These are phyloP conservation scores for Paecilomyces variotii DNA, from an alignment of 2,329 filamentous ascomycete genomes.

Conservation along the genomic window DNA sequence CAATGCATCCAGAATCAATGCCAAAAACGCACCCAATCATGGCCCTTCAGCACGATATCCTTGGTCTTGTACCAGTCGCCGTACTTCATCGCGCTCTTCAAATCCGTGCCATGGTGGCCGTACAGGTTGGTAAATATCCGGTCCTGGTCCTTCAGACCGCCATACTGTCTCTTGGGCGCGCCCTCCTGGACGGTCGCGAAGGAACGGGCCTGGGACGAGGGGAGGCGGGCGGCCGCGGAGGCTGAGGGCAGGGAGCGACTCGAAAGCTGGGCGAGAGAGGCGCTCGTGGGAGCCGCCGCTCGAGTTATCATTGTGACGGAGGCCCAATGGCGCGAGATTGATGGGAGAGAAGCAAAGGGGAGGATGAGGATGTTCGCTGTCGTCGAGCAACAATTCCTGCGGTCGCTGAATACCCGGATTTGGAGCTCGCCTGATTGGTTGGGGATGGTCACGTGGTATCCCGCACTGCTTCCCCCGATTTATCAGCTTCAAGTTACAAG, in stretches of 20 bases:
- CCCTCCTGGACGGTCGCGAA: slow-evolving; percentile 77
- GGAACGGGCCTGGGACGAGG: slow-evolving; percentile 43
- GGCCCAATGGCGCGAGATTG: slow-evolving; percentile 13
- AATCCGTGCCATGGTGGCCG: slow-evolving; percentile 79
- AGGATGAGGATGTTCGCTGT: slow-evolving; percentile 5
- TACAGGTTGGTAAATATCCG: slow-evolving; percentile 99
- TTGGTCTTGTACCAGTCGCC: slow-evolving; percentile 99
- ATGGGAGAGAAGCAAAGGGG: slow-evolving; percentile 12
- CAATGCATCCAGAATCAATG: not conserved
- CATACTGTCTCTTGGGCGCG: slow-evolving; percentile 58
- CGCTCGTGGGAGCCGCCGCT: slow-evolving; percentile 37
- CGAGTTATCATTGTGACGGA: slow-evolving; percentile 38
- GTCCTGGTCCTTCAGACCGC: slow-evolving; percentile 90
- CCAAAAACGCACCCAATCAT: slow-evolving; percentile 64
- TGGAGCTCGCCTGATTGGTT: slow-evolving; percentile 29
- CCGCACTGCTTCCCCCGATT: not conserved
- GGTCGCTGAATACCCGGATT: slow-evolving; percentile 34
- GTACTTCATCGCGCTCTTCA: slow-evolving; percentile 94
- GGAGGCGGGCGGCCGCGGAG: slow-evolving; percentile 22
- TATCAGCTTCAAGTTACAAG: not conserved
- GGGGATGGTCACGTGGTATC: slow-evolving; percentile 17
- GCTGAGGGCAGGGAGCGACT: slow-evolving; percentile 32
- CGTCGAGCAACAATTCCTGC: slow-evolving; percentile 28
- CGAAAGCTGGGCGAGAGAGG: slow-evolving; percentile 32
- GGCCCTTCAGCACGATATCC: slow-evolving; percentile 92